These are phyloP conservation scores for Borovskyia barvae DNA, from an alignment of 208 protist species.

Conservation along the genomic window DNA sequence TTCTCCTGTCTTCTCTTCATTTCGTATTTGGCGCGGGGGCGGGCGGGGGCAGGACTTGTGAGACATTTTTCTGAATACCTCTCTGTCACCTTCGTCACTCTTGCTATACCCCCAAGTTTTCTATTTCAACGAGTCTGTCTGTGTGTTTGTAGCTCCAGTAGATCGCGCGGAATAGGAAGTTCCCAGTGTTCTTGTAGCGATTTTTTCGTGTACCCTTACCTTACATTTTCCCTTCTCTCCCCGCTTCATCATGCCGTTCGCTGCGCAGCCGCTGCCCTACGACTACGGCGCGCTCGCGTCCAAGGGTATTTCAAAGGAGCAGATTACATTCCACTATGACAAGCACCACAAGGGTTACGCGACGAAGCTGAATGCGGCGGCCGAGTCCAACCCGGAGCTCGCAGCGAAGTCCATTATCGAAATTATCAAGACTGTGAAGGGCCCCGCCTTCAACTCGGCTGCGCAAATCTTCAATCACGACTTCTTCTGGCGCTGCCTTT, in stretches of 20 bases:
- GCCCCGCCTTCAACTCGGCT: constrained; percentile 89
- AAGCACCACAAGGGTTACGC: constrained; percentile 93
- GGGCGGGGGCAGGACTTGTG: no score
- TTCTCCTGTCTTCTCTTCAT: no score
- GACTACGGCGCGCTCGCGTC: constrained; percentile 66
- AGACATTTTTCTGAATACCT: no score
- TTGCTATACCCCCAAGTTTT: no score
- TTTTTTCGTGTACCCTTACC: not conserved
- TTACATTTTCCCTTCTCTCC: not conserved
- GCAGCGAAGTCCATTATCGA: constrained; percentile 76
- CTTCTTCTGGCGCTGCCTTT: constrained; percentile 93
- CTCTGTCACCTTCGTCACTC: no score
- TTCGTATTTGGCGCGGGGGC: no score
- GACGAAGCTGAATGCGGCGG: constrained; percentile 87
- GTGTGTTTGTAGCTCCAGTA: not conserved
- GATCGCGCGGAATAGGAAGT: no score
- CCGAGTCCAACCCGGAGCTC: constrained; percentile 54
- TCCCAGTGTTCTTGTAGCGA: not conserved
- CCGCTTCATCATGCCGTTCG: constrained; percentile 50
- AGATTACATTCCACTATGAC: constrained; percentile 90
- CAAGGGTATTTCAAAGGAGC: constrained; percentile 88
- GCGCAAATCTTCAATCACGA: constrained; percentile 95
- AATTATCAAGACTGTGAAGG: constrained; percentile 80
- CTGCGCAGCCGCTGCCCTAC: constrained; percentile 74
- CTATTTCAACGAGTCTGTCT: not conserved